A percentile compares a stretch with the other conserved stretches of the same genome.
Evolutionary conservation across 106 monocot species (phyloP).

Genomic region (Dioscorea alata): DNA sequence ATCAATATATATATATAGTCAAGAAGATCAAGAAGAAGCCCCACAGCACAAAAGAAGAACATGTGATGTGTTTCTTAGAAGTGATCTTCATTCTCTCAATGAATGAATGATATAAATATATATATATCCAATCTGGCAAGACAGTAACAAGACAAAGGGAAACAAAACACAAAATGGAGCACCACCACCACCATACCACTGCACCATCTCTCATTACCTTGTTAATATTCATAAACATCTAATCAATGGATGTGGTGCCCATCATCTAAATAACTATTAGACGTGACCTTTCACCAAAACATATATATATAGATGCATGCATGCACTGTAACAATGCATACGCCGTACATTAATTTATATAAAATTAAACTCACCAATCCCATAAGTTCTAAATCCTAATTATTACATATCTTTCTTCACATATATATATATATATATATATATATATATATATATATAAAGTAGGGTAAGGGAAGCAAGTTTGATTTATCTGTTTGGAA

Average conservation of each 20-base stretch:
- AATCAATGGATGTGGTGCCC: too few species aligned
- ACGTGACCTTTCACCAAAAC: background rate
- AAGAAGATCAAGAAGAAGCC: background rate
- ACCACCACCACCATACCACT: too few species aligned
- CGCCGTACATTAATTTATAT: background rate
- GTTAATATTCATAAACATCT: too few species aligned
- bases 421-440: background rate
- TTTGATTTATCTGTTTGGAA: background rate
- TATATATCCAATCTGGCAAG: background rate
- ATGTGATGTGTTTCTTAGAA: background rate
- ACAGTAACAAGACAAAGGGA: conserved; percentile 5
- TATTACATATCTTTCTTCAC: background rate
- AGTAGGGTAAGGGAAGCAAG: too few species aligned
- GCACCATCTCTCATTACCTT: too few species aligned
- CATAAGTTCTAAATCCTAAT: background rate
- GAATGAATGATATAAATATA: background rate
- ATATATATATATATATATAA: background rate
- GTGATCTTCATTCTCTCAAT: background rate
- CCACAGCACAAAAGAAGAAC: background rate
- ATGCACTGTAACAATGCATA: background rate
- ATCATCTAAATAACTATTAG: too few species aligned
- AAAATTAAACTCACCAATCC: background rate
- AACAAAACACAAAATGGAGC: too few species aligned
- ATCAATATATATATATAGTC: too few species aligned
- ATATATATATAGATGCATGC: background rate